phyloP scores from a whole-genome alignment of 2,329 filamentous ascomycete species.

The Penicillium sp. region DNA sequence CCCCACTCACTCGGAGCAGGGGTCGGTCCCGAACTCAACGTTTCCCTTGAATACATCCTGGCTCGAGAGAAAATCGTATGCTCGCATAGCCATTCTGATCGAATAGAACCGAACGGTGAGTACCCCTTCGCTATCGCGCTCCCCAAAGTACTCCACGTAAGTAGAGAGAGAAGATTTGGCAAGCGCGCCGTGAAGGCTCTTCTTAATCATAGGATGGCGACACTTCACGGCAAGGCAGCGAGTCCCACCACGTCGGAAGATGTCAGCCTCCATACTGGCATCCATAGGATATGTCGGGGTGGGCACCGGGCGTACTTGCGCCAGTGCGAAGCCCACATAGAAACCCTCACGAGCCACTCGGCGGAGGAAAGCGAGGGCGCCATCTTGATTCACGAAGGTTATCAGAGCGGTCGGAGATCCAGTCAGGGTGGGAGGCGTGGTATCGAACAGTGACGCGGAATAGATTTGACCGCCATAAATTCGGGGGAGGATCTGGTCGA shows the following conservation, averaged over 20 bases:
- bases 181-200: constrained; percentile 1
- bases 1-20: not conserved
- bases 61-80: not conserved
- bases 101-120: constrained; percentile 9
- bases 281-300: constrained; percentile 9
- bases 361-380: constrained; percentile 10
- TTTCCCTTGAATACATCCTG: not conserved
- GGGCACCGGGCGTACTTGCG: constrained; percentile 2
- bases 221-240: constrained; percentile 4
- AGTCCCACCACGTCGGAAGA: constrained; percentile 3
- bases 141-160: constrained; percentile 8
- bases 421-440: constrained; percentile 2
- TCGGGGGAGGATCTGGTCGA: constrained; percentile 6
- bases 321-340: constrained; percentile 5
- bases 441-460: constrained; percentile 6
- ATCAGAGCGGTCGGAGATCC: constrained; percentile 7
- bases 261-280: not conserved
- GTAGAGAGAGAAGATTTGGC: not conserved
- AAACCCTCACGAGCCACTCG: constrained; percentile 3
- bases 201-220: not conserved
- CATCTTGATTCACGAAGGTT: constrained; percentile 1
- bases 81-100: constrained; percentile 7
- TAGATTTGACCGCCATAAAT: constrained; percentile 10
- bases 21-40: not conserved
- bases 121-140: not conserved